These are phyloP conservation scores for Pythium vanterpoolii DNA, from an alignment of 352 stramenopile genomes.

Conservation along the genomic window DNA sequence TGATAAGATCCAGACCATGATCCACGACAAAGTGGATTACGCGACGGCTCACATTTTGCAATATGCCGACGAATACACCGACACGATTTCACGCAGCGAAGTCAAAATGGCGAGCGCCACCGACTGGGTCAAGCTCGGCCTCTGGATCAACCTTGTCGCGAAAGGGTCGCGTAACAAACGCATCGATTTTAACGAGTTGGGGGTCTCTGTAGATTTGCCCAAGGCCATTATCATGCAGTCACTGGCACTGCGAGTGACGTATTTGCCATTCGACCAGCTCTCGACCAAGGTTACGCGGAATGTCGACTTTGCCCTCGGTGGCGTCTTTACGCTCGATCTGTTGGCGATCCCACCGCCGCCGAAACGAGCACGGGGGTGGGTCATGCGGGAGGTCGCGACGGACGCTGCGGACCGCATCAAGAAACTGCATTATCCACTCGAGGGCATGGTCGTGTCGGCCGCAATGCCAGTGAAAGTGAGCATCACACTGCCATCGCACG, in stretches of 20 bases:
- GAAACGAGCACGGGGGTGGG: constrained; percentile 67
- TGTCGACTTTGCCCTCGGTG: constrained; percentile 52
- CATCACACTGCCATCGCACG: constrained; percentile 43
- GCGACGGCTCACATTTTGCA: constrained; percentile 65
- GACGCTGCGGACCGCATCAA: constrained; percentile 46
- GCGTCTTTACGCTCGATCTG: constrained; percentile 66
- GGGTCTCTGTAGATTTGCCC: constrained; percentile 63
- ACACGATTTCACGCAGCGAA: constrained; percentile 52
- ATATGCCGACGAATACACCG: constrained; percentile 70
- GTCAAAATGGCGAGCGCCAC: constrained; percentile 58
- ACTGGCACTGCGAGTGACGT: constrained; percentile 58
- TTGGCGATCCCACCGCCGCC: constrained; percentile 61
- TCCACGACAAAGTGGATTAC: constrained; percentile 63
- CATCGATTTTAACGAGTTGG: constrained; percentile 69
- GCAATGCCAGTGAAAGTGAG: constrained; percentile 64
- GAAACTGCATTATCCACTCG: constrained; percentile 66
- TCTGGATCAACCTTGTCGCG: constrained; percentile 74
- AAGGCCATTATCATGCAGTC: constrained; percentile 79
- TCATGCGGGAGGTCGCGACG: constrained; percentile 65
- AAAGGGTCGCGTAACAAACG: constrained; percentile 75
- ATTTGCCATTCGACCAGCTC: constrained; percentile 58
- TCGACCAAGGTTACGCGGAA: constrained; percentile 26
- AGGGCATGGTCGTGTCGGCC: constrained; percentile 68
- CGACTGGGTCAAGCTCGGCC: constrained; percentile 46
- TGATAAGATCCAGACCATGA: constrained; percentile 47